Conservation (phyloP, 78 protist genomes). For the Dictyostelium intermedium region DNA sequence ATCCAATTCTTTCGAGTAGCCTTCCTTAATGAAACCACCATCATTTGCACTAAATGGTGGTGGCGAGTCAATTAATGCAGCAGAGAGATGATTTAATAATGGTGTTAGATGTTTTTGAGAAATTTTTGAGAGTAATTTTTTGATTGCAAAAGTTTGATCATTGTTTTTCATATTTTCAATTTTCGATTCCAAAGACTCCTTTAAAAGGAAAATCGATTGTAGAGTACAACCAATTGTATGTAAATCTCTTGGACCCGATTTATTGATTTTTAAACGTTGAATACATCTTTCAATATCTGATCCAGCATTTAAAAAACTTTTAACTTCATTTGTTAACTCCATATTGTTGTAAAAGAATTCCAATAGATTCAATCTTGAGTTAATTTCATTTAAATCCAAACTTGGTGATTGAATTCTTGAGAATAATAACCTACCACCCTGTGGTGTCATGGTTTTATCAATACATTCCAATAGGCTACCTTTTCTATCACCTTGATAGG, state of each 20-base stretch:
- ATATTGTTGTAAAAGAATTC: constrained; percentile 10
- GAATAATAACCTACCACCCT: constrained; percentile 50
- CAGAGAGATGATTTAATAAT: constrained; percentile 16
- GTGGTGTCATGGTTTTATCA: constrained; percentile 52
- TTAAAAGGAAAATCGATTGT: background rate
- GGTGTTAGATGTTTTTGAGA: background rate
- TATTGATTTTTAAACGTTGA: constrained; percentile 45
- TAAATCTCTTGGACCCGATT: constrained; percentile 69
- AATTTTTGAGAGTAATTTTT: background rate
- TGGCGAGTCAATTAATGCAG: constrained; percentile 20
- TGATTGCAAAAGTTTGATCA: background rate
- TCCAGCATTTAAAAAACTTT: constrained; percentile 7
- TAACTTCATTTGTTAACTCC: background rate
- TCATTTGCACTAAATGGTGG: constrained; percentile 23
- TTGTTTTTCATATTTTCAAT: background rate
- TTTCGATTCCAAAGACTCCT: background rate
- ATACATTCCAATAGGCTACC: constrained; percentile 46
- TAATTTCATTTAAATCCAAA: constrained; percentile 17
- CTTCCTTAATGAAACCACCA: constrained; percentile 47
- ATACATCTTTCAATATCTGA: constrained; percentile 70
- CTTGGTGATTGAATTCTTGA: constrained; percentile 65
- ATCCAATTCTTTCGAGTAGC: constrained; percentile 27
- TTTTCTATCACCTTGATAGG: constrained; percentile 4
- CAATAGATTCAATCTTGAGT: constrained; percentile 32
- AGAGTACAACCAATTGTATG: constrained; percentile 27